Evolutionary conservation across 768 basidiomycete species (phyloP), one percentile per base, ranked within the genome.

Genomic region (Phanerodontia chrysosporium): DNA sequence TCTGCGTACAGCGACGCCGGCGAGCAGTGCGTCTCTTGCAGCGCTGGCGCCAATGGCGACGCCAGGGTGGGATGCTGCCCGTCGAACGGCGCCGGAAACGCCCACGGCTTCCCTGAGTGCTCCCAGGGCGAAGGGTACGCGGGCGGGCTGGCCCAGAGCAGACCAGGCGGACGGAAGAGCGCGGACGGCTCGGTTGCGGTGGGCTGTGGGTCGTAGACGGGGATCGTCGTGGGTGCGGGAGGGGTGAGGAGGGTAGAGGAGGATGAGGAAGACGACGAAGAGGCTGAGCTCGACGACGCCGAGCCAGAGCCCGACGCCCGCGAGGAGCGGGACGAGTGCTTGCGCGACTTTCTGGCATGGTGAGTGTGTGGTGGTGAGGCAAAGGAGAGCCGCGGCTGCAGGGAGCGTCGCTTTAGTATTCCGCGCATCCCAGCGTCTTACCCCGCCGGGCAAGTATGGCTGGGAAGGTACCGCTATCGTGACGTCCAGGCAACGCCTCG

Each of bases 401-500:
- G 7, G 46, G 24, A 18, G 24, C 52, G 2, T 36, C 52, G 52
- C 42, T 42, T 53, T 53, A 53, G 52, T 53, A 53, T 53, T 39
- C 30, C n/a, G n/a, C 30, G 32, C 21, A 53, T 21, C 35, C 36
- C 39, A 42, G 35, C 52, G 52, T 36, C 52, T 42, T 22, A 14
- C 9, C 10, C 21, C n/a, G 27, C 16, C 32, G 7, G 51, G 21
- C 52, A 16, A 24, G 22, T 42, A 53, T 53, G 24, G 52, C n/a
- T 53, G 52, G 36, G 35, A 53, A 53, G 52, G 24, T 25, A 39
- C 52, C 52, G n/a, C 35, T 39, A 53, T 53, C 52, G 52, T 53
- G 52, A 53, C 52, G 52, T 53, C 52, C 39, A 39, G 35, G 35
- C 53, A 55, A 55, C 53, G 46, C 58, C 58, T 54, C 55, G 58